Conservation (phyloP, 768 basidiomycete species). For the Lanmaoa pseudosensibilis region DNA sequence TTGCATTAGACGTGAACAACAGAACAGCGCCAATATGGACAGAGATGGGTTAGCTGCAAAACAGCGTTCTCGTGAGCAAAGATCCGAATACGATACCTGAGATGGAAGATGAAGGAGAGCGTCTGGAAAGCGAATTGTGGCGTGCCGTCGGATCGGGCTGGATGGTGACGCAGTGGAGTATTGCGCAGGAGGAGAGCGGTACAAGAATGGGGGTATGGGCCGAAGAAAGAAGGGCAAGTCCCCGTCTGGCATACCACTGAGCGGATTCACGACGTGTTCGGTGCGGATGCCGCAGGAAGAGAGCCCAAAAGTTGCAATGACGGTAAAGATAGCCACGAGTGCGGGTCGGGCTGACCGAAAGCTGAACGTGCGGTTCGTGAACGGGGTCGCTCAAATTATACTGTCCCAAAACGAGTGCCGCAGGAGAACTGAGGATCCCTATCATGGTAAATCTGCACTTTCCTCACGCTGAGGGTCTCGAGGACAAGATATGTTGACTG, state of each 20-base stretch:
- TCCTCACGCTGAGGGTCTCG: background rate
- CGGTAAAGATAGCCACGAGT: background rate
- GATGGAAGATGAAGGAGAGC: slow-evolving; percentile 6
- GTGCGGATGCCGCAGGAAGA: slow-evolving; percentile 4
- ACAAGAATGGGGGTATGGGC: slow-evolving; percentile 15
- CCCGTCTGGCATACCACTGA: background rate
- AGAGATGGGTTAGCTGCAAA: background rate
- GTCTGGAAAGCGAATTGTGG: slow-evolving; percentile 1
- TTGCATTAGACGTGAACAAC: background rate
- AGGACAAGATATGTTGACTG: background rate
- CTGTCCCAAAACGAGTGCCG: background rate
- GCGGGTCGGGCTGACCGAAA: slow-evolving; percentile 2
- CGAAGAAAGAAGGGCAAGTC: background rate
- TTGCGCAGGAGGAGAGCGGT: slow-evolving; percentile 10
- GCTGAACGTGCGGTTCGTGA: background rate
- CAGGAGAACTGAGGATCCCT: slow-evolving; percentile 20
- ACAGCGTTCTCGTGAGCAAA: background rate
- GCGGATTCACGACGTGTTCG: slow-evolving; percentile 12
- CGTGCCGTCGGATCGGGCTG: slow-evolving; percentile 4
- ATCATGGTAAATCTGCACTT: slow-evolving; percentile 23
- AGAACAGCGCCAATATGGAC: background rate
- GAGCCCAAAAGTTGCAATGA: background rate
- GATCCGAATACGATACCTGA: background rate
- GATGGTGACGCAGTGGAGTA: slow-evolving; percentile 10
- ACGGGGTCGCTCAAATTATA: background rate